Base-by-base conservation (phyloP, 176 grass and related monocot genomes). In the Cenchrus fungigraminus region DNA sequence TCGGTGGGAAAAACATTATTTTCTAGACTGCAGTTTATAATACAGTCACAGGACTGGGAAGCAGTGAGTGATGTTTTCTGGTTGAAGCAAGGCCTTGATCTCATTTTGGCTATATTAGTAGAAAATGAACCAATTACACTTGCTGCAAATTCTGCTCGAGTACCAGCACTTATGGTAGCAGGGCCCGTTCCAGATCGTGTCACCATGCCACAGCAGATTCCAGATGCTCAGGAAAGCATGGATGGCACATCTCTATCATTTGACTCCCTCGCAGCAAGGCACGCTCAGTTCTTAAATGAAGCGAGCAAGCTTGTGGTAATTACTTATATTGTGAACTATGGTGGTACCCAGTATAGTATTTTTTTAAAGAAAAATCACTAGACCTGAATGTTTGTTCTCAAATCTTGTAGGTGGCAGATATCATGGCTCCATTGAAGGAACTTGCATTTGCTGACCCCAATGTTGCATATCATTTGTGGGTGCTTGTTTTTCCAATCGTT, bases 401-500 rank as follows among this genome's bases (percentile, higher is more conserved):
- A 76, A 81, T 86, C 71, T 54, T 89, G 68, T 69, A 99, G 97
- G 94, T 99, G 83, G 81, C 87, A 69, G 91, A 99, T 89, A 82
- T 99, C 65, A 88, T 99, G 90, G 90, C 89, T 70, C 94, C 97
- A 13, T 72, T 99, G 57, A 94, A 92, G 73, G 97, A 99, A 89
- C 70, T 99, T 79, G 93, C 93, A 76, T 96, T 94, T 94, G 94
- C 91, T 42, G 97, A 99, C 87, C 82, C 97, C 6, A 96, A 94
- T 89, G 90, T 96, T 81, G 87, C 97, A 71, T 99, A 99, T 83
- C 97, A 99, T 88, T 89, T 99, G 82, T 99, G 97, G 97, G 97
- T 99, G 73, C 91, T 99, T 84, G 94, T 99, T 43, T 99, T 99
- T 68, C 97, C 97, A 68, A 99, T 99, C 81, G 97, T 99, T 80